Evolutionary conservation across 1,284 basidiomycete species (phyloP), one percentile per base, ranked within the genome.

Genomic region (Xerocomus cyaneibrunnescens): DNA sequence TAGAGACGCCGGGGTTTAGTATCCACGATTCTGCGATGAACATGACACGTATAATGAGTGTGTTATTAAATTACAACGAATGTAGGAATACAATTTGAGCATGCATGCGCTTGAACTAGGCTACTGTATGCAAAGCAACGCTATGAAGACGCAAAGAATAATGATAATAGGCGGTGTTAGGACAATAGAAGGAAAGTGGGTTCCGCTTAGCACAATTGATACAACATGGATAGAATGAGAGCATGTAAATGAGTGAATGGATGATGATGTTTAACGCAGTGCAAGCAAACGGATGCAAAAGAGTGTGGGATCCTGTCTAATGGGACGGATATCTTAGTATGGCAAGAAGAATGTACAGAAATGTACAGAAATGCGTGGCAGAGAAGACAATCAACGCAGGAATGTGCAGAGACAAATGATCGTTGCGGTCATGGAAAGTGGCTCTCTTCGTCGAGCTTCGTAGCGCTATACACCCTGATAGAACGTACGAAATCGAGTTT

Each of bases 391-490:
- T 32, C 31, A 10, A 30, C 47, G 39, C 44, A 43, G 21, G 21
- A 14, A 47, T 14, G 12, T 9, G 35, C 9, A 22, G 19, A 30
- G 14, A 32, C 3, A 38, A 16, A 23, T 38, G 40, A 30, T 37
- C 36, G 28, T 46, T 25, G 34, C 22, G 32, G 38, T 64, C 50
- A 67, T 52, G 45, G 45, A 40, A 70, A 25, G 34, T 64, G 64
- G 13, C 55, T 48, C 35, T 67, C 69, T 32, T 71, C 67, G 23
- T 66, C 58, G 28, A 54, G 40, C 52, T 67, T 67, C 14, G 54
- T 67, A 32, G 80, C 83, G 47, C 77, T 71, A 59, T 76, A 89
- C 9, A 86, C 78, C 31, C 74, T 75, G 53, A 86, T 75, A 12
- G 75, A 76, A 38, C 84, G 79, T 3, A 85, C 71, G 55, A 80